Evolutionary conservation across 1,284 basidiomycete species (phyloP).

Genomic region (Cystobasidium pallidum): DNA sequence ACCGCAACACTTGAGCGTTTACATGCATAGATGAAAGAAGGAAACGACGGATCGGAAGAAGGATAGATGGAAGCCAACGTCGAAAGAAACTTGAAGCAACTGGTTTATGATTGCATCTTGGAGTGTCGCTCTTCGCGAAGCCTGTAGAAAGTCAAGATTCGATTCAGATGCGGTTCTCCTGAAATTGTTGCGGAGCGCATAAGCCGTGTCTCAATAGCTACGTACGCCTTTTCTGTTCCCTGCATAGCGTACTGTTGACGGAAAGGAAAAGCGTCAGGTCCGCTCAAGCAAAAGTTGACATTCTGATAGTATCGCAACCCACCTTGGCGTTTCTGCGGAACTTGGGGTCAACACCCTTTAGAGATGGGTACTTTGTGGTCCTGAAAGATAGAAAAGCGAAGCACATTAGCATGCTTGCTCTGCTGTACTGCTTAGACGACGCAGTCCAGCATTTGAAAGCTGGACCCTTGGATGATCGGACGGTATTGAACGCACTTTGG

Average conservation of each 20-base stretch:
- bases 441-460: neutral
- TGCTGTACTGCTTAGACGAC: neutral
- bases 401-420: slow-evolving; percentile 7
- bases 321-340: slow-evolving; percentile 44
- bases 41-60: slow-evolving; percentile 14
- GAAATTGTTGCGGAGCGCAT: neutral
- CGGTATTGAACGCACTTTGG: slow-evolving; percentile 31
- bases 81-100: neutral
- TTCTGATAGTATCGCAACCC: neutral
- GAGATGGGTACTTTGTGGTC: slow-evolving; percentile 42
- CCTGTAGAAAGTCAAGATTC: slow-evolving; percentile 2
- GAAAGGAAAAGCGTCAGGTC: neutral
- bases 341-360: slow-evolving; percentile 45
- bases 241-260: slow-evolving; percentile 37
- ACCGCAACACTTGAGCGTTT: slow-evolving; percentile 18
- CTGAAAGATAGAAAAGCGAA: slow-evolving; percentile 1
- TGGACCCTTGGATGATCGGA: slow-evolving; percentile 2
- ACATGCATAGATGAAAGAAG: slow-evolving; percentile 14
- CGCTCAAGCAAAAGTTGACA: neutral
- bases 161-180: neutral
- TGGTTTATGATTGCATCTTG: slow-evolving; percentile 37
- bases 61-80: slow-evolving; percentile 4
- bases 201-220: neutral
- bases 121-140: slow-evolving; percentile 32
- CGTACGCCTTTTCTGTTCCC: slow-evolving; percentile 44